Conservation (phyloP, 306 rosid genomes). For the Sindora glabra region DNA sequence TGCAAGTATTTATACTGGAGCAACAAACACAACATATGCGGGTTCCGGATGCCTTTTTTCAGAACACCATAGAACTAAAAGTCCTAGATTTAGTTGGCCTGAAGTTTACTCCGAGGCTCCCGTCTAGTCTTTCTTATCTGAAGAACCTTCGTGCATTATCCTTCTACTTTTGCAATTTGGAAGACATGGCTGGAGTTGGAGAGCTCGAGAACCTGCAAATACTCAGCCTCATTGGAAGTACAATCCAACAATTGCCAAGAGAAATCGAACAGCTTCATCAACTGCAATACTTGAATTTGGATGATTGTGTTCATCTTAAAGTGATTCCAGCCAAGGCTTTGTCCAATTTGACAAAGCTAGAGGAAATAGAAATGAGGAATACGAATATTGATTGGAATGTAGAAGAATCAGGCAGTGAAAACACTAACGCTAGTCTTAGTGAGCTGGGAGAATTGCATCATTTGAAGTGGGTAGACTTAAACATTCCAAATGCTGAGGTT, state of each 20-base stretch:
- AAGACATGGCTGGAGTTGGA: neutral
- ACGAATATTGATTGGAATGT: neutral
- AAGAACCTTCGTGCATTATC: neutral
- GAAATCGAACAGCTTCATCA: neutral
- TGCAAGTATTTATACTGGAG: neutral
- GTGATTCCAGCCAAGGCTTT: neutral
- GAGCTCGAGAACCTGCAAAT: neutral
- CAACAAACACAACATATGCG: too few species aligned
- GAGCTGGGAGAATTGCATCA: neutral
- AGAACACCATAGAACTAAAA: neutral
- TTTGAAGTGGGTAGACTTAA: neutral
- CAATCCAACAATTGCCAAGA: neutral
- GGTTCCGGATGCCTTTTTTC: neutral
- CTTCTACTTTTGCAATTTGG: neutral
- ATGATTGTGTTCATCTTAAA: neutral
- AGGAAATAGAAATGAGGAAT: neutral
- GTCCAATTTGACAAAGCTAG: neutral
- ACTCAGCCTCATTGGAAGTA: neutral
- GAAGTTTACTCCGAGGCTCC: neutral
- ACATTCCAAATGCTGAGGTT: neutral
- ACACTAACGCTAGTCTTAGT: neutral
- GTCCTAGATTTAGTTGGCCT: neutral
- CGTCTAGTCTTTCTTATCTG: neutral
- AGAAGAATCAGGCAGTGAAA: neutral
- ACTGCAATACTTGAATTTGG: neutral